phyloP scores from a whole-genome alignment of 1,284 basidiomycete genomes.

The Cutaneotrichosporon cyanovorans region DNA sequence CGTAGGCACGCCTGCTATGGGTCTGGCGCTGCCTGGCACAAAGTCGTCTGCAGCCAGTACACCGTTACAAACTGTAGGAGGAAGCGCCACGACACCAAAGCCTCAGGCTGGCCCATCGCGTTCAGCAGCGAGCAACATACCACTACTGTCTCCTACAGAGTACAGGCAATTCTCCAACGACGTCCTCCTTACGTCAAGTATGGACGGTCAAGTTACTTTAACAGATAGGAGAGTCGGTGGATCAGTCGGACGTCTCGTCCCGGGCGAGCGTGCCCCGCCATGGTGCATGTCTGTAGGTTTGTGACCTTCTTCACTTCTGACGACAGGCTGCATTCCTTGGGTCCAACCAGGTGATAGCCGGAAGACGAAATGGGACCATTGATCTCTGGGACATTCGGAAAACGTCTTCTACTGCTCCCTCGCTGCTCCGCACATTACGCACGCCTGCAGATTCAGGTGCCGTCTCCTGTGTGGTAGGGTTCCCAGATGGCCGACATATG shows the following conservation, averaged over 20 bases:
- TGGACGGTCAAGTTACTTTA: constrained; percentile 86
- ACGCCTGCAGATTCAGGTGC: constrained; percentile 86
- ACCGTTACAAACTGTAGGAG: neutral
- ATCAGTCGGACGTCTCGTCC: constrained; percentile 74
- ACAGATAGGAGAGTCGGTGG: constrained; percentile 62
- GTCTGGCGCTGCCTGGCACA: constrained; percentile 7
- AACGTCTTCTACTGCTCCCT: constrained; percentile 54
- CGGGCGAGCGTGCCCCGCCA: constrained; percentile 83
- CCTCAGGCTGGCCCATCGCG: neutral
- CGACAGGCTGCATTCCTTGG: constrained; percentile 87
- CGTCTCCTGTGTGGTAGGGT: constrained; percentile 79
- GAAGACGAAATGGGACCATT: constrained; percentile 80
- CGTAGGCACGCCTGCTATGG: neutral
- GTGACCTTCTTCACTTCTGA: neutral
- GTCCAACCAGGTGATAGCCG: constrained; percentile 82
- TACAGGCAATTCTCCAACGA: constrained; percentile 70
- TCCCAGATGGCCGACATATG: constrained; percentile 83
- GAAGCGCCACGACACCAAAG: neutral
- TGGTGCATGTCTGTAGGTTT: constrained; percentile 82
- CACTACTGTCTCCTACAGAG: constrained; percentile 52
- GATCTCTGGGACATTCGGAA: constrained; percentile 91
- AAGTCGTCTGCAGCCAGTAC: neutral
- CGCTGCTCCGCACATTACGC: constrained; percentile 67
- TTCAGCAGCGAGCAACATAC: constrained; percentile 18
- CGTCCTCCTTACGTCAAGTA: constrained; percentile 76